Base-by-base conservation (phyloP, 768 basidiomycete genomes). In the Rhodocollybia butyracea region DNA sequence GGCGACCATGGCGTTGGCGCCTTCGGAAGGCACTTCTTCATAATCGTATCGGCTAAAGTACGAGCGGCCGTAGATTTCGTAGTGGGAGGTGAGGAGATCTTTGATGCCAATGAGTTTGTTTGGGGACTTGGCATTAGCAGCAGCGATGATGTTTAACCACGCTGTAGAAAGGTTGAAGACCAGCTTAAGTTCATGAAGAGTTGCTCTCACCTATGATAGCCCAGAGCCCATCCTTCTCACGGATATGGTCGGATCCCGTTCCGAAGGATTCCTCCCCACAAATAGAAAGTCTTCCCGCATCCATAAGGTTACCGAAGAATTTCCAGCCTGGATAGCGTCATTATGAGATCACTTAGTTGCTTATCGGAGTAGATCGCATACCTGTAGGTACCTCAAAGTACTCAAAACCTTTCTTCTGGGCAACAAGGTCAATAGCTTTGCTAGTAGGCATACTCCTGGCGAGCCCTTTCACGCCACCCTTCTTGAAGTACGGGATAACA, bases 1-100 rank as follows among this genome's bases (percentile, higher is more conserved):
- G 31, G 79, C 80, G 65, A 98, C 93, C 60, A 99, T 77, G 58
- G 85, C 84, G 64, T 91, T 83, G 42, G 97, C 97, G 30, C 90
- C 92, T 34, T 89, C 90, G 0, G 94, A 93, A 2, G 91, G 80
- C 43, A 97, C 93, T 69, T 98, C 97, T 69, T 99, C 97, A 76
- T 99, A 99, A 74, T 99, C 97, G 72, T 99, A 98, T 59, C 95
- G 89, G 63, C 91, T 95, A 82, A 99, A 99, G 85, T 97, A 98
- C 46, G 88, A 94, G 57, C 97, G 92, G 41, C 97, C 97, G 71
- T 99, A 98, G 64, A 81, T 86, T 59, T 81, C 78, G 74, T 98
- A 99, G 77, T 95, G 94, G 64, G 81, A 82, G 62, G 84, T 78
- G 21, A 96, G 82, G 58, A 99, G 74, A 66, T 98, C 94, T 58